Percentiles rank a stretch among this genome's conserved stretches.
Conservation (phyloP, 139 green algal species). For the Chlamydomonas sp. region DNA sequence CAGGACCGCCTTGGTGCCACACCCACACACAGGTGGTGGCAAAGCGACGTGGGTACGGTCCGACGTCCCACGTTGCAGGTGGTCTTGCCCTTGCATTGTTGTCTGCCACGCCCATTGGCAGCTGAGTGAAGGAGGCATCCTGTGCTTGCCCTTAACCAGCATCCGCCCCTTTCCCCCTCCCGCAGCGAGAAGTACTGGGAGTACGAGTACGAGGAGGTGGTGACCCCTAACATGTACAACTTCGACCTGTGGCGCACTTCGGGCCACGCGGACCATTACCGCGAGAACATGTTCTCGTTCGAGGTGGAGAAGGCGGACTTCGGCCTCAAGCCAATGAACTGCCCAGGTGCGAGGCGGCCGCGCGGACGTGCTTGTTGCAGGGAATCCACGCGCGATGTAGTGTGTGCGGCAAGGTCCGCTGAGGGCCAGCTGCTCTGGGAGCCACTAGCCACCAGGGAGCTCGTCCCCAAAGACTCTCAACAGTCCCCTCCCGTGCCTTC, state of each 20-base stretch:
- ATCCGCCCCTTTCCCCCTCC: neutral
- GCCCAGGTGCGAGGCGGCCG: conserved; percentile 72
- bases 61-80: no score
- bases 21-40: no score
- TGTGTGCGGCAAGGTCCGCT: neutral
- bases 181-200: conserved; percentile 95
- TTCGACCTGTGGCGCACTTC: conserved; percentile 96
- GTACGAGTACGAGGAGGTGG: conserved; percentile 97
- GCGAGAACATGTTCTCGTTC: conserved; percentile 98
- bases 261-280: conserved; percentile 97
- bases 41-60: no score
- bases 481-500: neutral
- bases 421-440: no score
- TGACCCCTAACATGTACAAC: conserved; percentile 99
- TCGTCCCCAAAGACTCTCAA: no score
- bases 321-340: conserved; percentile 99
- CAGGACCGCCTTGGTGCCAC: no score
- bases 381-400: neutral
- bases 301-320: conserved; percentile 95
- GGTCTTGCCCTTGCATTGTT: no score
- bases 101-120: no score
- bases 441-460: no score
- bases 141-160: no score
- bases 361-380: neutral
- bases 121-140: no score